phyloP scores from a whole-genome alignment of 2,329 filamentous ascomycete species.

The Corynespora cassiicola region DNA sequence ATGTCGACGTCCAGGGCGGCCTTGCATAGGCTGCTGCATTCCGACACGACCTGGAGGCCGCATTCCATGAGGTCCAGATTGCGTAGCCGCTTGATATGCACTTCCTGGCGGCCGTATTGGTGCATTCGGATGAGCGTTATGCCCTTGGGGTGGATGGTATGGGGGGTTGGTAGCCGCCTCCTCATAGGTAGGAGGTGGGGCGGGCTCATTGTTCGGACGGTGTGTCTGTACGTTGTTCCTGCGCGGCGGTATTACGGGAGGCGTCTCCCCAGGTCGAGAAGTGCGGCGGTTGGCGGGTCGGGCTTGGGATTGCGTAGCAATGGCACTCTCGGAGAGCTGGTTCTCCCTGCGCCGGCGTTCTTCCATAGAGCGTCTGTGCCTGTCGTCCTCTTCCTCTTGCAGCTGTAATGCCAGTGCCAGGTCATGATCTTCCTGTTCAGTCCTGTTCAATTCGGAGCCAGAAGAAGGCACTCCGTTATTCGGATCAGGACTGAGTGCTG shows the following conservation, averaged over 20 bases:
- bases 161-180: constrained; percentile 64
- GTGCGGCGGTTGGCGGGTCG: constrained; percentile 34
- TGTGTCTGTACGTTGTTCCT: constrained; percentile 44
- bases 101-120: constrained; percentile 32
- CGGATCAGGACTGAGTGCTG: constrained; percentile 12
- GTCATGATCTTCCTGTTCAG: constrained; percentile 82
- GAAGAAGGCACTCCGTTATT: constrained; percentile 29
- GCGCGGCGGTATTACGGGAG: constrained; percentile 55
- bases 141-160: constrained; percentile 59
- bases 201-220: constrained; percentile 53
- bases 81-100: constrained; percentile 29
- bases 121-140: constrained; percentile 50
- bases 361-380: constrained; percentile 66
- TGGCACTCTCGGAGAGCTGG: constrained; percentile 72
- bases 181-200: constrained; percentile 70
- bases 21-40: constrained; percentile 11
- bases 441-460: constrained; percentile 51
- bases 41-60: constrained; percentile 20
- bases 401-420: constrained; percentile 88
- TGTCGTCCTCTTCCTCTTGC: constrained; percentile 91
- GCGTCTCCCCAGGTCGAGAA: constrained; percentile 38
- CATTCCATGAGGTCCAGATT: constrained; percentile 17
- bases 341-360: constrained; percentile 71
- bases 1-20: constrained; percentile 28
- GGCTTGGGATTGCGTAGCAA: constrained; percentile 54